Conservation (phyloP, 805 yeast genomes). For the Saccharomycopsis javanensis region DNA sequence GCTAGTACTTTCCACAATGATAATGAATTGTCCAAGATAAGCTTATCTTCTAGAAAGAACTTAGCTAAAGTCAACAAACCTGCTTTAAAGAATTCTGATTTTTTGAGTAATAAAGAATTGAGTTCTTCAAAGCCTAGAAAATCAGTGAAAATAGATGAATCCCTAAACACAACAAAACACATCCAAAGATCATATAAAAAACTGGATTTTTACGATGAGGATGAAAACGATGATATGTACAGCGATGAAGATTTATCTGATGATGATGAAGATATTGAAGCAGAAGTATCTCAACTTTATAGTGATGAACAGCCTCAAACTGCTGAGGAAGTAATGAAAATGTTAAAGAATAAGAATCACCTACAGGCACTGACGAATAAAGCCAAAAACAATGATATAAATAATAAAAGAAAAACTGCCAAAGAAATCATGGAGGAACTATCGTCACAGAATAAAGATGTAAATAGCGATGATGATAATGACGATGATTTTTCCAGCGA, state of each 20-base stretch:
- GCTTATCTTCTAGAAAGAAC: neutral
- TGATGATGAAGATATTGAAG: slow-evolving; percentile 21
- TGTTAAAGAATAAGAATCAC: slow-evolving; percentile 28
- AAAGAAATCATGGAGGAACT: slow-evolving; percentile 18
- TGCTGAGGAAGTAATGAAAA: slow-evolving; percentile 36
- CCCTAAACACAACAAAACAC: slow-evolving; percentile 13
- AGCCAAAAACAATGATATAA: neutral
- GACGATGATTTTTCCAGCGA: neutral
- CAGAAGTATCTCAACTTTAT: slow-evolving; percentile 19
- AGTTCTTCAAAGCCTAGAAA: slow-evolving; percentile 27
- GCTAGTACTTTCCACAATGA: neutral
- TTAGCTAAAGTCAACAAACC: neutral
- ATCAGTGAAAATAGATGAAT: slow-evolving; percentile 14
- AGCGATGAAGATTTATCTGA: slow-evolving; percentile 28
- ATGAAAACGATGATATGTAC: slow-evolving; percentile 23
- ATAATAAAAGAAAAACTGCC: slow-evolving; percentile 3
- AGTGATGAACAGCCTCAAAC: slow-evolving; percentile 26
- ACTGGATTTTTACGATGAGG: slow-evolving; percentile 23
- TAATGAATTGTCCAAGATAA: too few species aligned
- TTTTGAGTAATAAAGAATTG: slow-evolving; percentile 1
- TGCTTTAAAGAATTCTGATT: neutral
- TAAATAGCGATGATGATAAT: slow-evolving; percentile 2
- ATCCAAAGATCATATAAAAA: slow-evolving; percentile 16
- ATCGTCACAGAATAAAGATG: neutral
- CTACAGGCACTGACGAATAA: neutral